A percentile compares a stretch with the other conserved stretches of the same genome.
These are phyloP conservation scores for Talaromyces sp. DNA, from an alignment of 2,329 filamentous ascomycete species.

Conservation along the genomic window DNA sequence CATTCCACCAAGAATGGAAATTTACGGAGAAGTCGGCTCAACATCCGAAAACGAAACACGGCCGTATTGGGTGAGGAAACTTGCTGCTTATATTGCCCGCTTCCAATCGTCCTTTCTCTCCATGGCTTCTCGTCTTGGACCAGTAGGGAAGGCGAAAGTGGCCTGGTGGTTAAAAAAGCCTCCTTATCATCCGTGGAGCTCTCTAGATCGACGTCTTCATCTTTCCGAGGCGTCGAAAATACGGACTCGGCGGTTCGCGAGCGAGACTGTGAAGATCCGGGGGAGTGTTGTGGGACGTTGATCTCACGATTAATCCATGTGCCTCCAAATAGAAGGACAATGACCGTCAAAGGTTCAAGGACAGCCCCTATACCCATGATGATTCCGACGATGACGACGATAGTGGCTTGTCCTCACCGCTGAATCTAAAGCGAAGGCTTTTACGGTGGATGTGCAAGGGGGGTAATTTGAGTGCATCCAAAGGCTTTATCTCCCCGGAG, in stretches of 20 bases:
- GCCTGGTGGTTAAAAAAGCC: constrained; percentile 28
- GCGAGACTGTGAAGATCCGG: constrained; percentile 7
- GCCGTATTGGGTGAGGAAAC: constrained; percentile 59
- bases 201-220: constrained; percentile 27
- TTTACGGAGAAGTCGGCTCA: constrained; percentile 61
- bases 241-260: constrained; percentile 18
- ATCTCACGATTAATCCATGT: constrained; percentile 56
- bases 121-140: constrained; percentile 42
- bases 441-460: not conserved
- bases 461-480: not conserved
- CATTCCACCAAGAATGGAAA: constrained; percentile 70
- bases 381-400: constrained; percentile 18
- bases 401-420: not conserved
- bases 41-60: constrained; percentile 55
- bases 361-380: constrained; percentile 55
- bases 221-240: not conserved
- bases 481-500: not conserved
- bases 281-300: constrained; percentile 15
- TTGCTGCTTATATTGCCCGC: constrained; percentile 44
- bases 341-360: constrained; percentile 59
- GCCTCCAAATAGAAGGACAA: constrained; percentile 56
- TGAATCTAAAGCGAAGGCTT: not conserved
- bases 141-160: constrained; percentile 39
- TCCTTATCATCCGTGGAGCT: constrained; percentile 32
- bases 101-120: constrained; percentile 45